Evolutionary conservation across 176 grass and related monocot genomes (phyloP), one percentile per base, ranked within the genome.

Genomic region (Oryza meridionalis): DNA sequence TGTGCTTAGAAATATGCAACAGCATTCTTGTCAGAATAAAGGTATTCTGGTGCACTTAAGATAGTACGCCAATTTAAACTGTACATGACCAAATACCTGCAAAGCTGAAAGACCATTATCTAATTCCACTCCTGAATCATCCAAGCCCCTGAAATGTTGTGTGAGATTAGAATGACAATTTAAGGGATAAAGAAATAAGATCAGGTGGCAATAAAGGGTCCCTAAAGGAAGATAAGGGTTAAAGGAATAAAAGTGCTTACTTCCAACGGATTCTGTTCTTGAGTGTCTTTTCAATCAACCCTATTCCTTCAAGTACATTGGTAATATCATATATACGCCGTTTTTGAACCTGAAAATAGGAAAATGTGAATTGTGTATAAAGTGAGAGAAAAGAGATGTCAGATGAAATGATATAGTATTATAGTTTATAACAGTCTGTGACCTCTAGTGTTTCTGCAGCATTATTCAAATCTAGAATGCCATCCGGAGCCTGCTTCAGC

Each of bases 261-360:
- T 96, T 99, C 97, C 97, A 99, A 70, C 87, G 90, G 24, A 99
- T 99, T 92, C 91, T 90, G 72, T 99, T 99, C 79, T 96, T 99
- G 44, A 99, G 90, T 51, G 92, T 99, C 90, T 99, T 99, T 77
- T 99, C 97, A 88, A 99, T 99, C 45, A 99, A 79, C 13, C 97
- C 93, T 70, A 99, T 99, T 79, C 93, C 97, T 99, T 99, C 97
- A 37, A 99, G 97, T 26, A 99, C 97, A 84, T 99, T 99, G 37
- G 97, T 99, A 72, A 99, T 99, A 78, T 99, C 97, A 99, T 99
- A 99, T 83, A 99, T 99, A 14, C 97, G 86, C 65, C 97, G 92
- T 82, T 99, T 99, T 92, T 99, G 97, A 81, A 96, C 97, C 97
- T 99, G 63, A 40, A 87, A 69, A 75, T 75, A 77, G 69, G 61